Evolutionary conservation across 1,284 basidiomycete genomes (phyloP), one percentile per base, ranked within the genome.

Genomic region (Rhodotorula sp.): DNA sequence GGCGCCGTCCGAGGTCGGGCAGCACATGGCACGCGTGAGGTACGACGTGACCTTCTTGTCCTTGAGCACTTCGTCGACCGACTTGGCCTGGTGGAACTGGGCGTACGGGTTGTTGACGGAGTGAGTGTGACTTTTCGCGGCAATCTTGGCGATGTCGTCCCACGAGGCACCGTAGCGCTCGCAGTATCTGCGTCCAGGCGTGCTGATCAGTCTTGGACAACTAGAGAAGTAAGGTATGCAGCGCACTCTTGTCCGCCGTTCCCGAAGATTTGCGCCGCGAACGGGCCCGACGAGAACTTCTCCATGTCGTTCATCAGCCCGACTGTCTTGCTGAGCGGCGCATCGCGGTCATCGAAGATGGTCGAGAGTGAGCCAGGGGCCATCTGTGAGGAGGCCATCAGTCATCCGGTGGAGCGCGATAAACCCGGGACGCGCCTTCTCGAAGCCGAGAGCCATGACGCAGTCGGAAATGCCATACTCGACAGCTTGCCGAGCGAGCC

Each of bases 61-160:
- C 13, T 66, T 66, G 25, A 90, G 79, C 27, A 92, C 86, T 77
- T 92, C 69, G 73, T 91, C 87, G 17, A 86, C 86, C 45, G 84
- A 88, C 88, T 89, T 91, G 10, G 88, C 89, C 76, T 88, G 85
- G 21, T 87, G 86, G 82, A 94, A 93, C 79, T 93, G 92, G 1
- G 91, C 89, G 78, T 94, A 93, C 0, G 92, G 91, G 77, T 93
- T 93, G 65, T 90, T 89, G 67, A 88, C 81, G 0, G 90, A 90
- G 80, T 94, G 92, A 73, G 85, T 87, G 80, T 93, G 92, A 78
- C 92, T 93, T 84, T 93, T 93, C 41, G 89, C 87, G 9, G 72
- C 73, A 74, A 93, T 93, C 80, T 88, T 86, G 7, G 90, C 91
- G 66, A 93, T 83, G 80, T 90, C 88, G 54, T 87, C 85, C 61